phyloP scores from a whole-genome alignment of 306 rosid genomes.

The Gastrolobium bilobum region DNA sequence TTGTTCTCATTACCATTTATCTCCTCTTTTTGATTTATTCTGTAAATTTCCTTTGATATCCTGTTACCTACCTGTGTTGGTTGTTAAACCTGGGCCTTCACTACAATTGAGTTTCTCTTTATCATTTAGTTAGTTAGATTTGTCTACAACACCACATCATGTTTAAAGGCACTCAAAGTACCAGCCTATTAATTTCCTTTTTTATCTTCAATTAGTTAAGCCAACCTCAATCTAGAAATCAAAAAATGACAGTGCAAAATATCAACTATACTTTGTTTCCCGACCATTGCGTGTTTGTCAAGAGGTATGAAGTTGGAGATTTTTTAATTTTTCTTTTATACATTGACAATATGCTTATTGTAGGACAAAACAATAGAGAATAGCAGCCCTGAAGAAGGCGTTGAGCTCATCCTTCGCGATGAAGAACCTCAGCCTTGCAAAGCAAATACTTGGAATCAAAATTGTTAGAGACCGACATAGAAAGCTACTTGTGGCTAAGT shows the following conservation, averaged over 20 bases:
- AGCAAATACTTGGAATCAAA: no score
- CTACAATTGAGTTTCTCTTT: constrained; percentile 29
- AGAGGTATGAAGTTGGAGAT: no score
- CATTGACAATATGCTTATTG: no score
- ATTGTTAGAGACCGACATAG: no score
- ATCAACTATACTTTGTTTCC: constrained; percentile 25
- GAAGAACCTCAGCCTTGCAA: no score
- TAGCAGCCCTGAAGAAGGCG: no score
- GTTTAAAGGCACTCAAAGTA: background rate
- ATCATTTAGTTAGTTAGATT: background rate
- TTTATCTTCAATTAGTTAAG: constrained; percentile 8
- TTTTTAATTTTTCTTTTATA: no score
- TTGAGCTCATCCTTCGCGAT: no score
- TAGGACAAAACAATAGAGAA: no score
- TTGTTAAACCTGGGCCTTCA: background rate
- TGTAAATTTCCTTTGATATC: background rate
- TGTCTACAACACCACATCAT: background rate
- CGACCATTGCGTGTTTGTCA: no score
- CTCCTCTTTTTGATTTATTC: background rate
- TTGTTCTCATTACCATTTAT: background rate
- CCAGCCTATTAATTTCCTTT: background rate
- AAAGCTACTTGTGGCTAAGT: no score
- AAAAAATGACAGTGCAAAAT: constrained; percentile 30
- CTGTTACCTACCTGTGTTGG: background rate
- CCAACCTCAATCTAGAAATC: background rate